Base-by-base conservation (phyloP, 1,284 basidiomycete species). In the Irpex lacteus region DNA sequence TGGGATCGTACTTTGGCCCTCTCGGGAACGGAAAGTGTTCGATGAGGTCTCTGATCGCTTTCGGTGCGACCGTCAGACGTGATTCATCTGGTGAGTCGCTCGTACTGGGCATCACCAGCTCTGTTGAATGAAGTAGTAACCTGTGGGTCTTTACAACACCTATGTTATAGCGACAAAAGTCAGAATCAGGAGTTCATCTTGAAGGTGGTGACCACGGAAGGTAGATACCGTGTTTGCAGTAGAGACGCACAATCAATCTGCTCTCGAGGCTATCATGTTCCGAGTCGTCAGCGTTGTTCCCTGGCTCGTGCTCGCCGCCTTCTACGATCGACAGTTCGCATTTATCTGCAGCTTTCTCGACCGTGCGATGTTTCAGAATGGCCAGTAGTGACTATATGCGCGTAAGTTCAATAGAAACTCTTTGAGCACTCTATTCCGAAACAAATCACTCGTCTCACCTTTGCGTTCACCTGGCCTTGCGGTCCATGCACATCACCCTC, bases 101-200 rank as follows among this genome's bases (percentile, higher is more conserved):
- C 8, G 84, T 74, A 15, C 81, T 82, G 4, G 91, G 92, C 0
- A 86, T 83, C 69, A 89, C 78, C 38, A 89, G 79, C 13, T 84
- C 80, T 1, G 81, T 81, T 40, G 85, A 82, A 2, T 82, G 80
- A 21, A 94, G 76, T 18, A 87, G 78, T 11, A 94, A 76, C 15
- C 86, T 83, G 74, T 94, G 92, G 0, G 92, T 94, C 76, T 93
- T 94, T 21, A 91, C 76, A 62, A 94, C 86, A 60, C 90, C 91
- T 93, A 62, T 13, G 34, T 47, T 19, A 34, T 11, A 21, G 38
- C 44, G 1, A 32, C n/a, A 44, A 60, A 58, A 44, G 68, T 62
- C 37, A 37, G n/a, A 37, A 21, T 7, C 26, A 58, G 32, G n/a
- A 6, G 9, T n/a, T 19, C 37, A 6, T 44, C 4, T 19, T 37